Percentiles rank a stretch among this genome's conserved stretches.
Conservation (phyloP, 768 basidiomycete species). For the Calocera viscosa region DNA sequence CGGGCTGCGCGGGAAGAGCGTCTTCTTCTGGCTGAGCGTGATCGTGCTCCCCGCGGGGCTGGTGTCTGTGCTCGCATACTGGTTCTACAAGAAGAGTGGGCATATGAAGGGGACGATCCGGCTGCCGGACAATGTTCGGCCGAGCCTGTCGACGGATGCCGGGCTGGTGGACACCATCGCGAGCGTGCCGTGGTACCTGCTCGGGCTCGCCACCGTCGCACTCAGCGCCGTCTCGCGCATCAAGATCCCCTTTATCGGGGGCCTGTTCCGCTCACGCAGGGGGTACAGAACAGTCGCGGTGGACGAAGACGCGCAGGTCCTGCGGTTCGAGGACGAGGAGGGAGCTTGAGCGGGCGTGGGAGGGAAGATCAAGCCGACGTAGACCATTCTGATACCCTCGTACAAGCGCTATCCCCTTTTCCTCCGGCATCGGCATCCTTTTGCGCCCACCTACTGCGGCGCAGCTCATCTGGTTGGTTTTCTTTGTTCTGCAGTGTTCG, state of each 20-base stretch:
- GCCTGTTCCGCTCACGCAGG: constrained; percentile 37
- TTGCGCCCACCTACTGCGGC: too few species aligned
- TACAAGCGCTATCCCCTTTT: too few species aligned
- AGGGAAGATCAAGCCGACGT: background rate
- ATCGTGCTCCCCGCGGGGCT: constrained; percentile 63
- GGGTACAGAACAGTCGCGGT: constrained; percentile 70
- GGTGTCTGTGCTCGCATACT: constrained; percentile 64
- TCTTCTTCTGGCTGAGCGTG: constrained; percentile 75
- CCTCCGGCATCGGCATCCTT: too few species aligned
- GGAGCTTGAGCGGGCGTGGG: background rate
- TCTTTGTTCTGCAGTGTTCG: too few species aligned
- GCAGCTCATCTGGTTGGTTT: too few species aligned
- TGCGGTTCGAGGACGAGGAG: constrained; percentile 74
- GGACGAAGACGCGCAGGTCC: constrained; percentile 79
- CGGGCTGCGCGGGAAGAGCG: constrained; percentile 57
- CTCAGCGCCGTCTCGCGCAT: constrained; percentile 44
- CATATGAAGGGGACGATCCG: constrained; percentile 66
- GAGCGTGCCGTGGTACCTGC: constrained; percentile 78
- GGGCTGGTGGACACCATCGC: constrained; percentile 58
- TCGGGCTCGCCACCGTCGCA: constrained; percentile 64
- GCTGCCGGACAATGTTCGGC: constrained; percentile 44
- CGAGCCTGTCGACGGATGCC: constrained; percentile 30
- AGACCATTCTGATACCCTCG: too few species aligned
- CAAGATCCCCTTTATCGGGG: constrained; percentile 17
- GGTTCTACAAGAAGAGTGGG: constrained; percentile 68